These are phyloP conservation scores for Calonectria ilicicola DNA, from an alignment of 2,329 filamentous ascomycete species.

Conservation along the genomic window DNA sequence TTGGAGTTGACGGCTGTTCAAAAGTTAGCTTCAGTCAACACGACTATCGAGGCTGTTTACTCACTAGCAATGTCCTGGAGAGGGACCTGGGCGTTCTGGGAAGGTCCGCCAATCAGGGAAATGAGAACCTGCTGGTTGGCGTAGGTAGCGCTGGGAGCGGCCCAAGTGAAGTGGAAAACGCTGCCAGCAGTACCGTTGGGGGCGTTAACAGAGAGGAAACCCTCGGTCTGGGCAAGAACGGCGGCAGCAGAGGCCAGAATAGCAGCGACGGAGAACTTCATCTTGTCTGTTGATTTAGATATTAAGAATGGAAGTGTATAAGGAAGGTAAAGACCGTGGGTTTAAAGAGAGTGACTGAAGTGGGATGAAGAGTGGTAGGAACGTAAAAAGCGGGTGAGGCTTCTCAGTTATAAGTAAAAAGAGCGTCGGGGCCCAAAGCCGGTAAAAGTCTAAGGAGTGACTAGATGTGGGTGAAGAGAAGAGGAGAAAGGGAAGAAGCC, in stretches of 20 bases:
- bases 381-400: conserved; percentile 31
- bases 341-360: conserved; percentile 29
- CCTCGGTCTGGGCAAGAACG: conserved; percentile 65
- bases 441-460: conserved; percentile 44
- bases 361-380: conserved; percentile 25
- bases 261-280: conserved; percentile 65
- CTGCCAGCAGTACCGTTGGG: not conserved
- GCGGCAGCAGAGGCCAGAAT: conserved; percentile 64
- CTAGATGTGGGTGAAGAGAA: conserved; percentile 42
- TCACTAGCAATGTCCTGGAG: conserved; percentile 62
- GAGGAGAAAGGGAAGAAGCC: conserved; percentile 28
- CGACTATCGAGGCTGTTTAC: too few relatives aligned
- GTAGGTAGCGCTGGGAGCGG: not conserved
- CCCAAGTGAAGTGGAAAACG: not conserved
- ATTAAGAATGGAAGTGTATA: conserved; percentile 33
- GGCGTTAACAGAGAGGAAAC: conserved; percentile 65
- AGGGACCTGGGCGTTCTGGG: conserved; percentile 55
- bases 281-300: conserved; percentile 56
- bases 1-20: conserved; percentile 65
- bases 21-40: too few relatives aligned
- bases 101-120: conserved; percentile 65
- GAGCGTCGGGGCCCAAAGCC: conserved; percentile 47
- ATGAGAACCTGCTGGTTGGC: conserved; percentile 60
- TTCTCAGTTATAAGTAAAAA: conserved; percentile 44
- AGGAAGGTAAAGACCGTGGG: conserved; percentile 12